Evolutionary conservation across 2,329 filamentous ascomycete genomes (phyloP).

Genomic region (Diaporthe velutina): DNA sequence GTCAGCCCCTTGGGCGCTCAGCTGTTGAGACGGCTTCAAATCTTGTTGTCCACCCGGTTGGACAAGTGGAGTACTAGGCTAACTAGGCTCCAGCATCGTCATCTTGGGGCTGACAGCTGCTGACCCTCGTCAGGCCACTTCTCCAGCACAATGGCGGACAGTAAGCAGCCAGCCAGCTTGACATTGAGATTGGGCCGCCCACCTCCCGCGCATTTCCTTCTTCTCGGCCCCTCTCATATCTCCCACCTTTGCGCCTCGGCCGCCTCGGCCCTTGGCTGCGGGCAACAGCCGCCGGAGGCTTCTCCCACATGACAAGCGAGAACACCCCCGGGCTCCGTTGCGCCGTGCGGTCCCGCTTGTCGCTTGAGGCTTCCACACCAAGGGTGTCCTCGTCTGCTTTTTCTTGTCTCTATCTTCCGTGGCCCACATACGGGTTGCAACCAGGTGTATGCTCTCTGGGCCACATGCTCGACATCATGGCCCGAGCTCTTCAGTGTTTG

Average conservation of each 20-base stretch:
- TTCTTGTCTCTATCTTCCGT: background rate
- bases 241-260: background rate
- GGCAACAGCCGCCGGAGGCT: slow-evolving; percentile 14
- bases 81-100: background rate
- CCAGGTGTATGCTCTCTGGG: background rate
- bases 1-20: background rate
- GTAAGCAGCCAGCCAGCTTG: slow-evolving; percentile 8
- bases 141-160: background rate
- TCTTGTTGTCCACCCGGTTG: background rate
- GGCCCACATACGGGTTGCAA: background rate
- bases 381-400: background rate
- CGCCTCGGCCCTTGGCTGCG: slow-evolving; percentile 23
- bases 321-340: slow-evolving; percentile 12
- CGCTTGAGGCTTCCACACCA: background rate
- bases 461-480: slow-evolving; percentile 4
- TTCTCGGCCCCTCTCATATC: background rate
- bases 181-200: slow-evolving; percentile 7
- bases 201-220: slow-evolving; percentile 13
- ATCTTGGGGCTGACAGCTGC: background rate
- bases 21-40: slow-evolving; percentile 16
- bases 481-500: background rate
- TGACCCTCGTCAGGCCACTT: slow-evolving; percentile 13
- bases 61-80: background rate
- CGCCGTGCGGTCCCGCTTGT: slow-evolving; percentile 13
- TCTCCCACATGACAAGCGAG: slow-evolving; percentile 21